A percentile compares a stretch with the other conserved stretches of the same genome.
Evolutionary conservation across 2,329 filamentous ascomycete species (phyloP).

Genomic region (Colletotrichum kahawae): DNA sequence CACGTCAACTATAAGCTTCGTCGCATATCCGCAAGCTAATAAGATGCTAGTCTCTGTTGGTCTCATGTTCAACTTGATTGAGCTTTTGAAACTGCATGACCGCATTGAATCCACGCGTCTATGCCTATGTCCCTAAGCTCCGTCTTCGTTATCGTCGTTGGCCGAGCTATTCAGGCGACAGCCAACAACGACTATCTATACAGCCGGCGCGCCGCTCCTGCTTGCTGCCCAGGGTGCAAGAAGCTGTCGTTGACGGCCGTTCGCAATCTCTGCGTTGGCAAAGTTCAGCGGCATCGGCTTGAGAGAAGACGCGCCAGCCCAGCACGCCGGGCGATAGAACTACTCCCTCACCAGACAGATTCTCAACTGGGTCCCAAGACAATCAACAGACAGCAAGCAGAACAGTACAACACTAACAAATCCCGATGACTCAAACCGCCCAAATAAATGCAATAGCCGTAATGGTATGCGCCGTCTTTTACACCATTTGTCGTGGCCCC

Average conservation of each 20-base stretch:
- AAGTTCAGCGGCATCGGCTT: not conserved
- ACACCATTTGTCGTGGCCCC: slow-evolving; percentile 14
- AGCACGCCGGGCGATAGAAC: not conserved
- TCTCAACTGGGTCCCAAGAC: slow-evolving; percentile 15
- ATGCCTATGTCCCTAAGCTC: not conserved
- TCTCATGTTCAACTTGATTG: not conserved
- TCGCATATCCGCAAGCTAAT: not conserved
- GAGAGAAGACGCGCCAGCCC: not conserved
- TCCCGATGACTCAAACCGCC: slow-evolving; percentile 19
- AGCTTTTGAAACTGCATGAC: not conserved
- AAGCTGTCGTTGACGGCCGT: not conserved
- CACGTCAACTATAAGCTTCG: not conserved
- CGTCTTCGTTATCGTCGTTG: slow-evolving; percentile 3
- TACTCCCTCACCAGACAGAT: not conserved
- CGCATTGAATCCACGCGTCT: not conserved
- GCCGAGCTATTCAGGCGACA: slow-evolving; percentile 17
- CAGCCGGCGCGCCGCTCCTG: not conserved
- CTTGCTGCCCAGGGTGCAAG: not conserved
- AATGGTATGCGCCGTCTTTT: slow-evolving; percentile 20
- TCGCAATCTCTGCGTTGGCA: not conserved
- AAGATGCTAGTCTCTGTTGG: not conserved
- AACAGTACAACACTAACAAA: slow-evolving; percentile 18
- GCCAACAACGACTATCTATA: slow-evolving; percentile 18
- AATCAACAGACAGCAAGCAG: slow-evolving; percentile 18
- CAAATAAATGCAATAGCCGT: slow-evolving; percentile 22